Conservation (phyloP, 2,329 filamentous ascomycete species). For the Camillea tinctor region DNA sequence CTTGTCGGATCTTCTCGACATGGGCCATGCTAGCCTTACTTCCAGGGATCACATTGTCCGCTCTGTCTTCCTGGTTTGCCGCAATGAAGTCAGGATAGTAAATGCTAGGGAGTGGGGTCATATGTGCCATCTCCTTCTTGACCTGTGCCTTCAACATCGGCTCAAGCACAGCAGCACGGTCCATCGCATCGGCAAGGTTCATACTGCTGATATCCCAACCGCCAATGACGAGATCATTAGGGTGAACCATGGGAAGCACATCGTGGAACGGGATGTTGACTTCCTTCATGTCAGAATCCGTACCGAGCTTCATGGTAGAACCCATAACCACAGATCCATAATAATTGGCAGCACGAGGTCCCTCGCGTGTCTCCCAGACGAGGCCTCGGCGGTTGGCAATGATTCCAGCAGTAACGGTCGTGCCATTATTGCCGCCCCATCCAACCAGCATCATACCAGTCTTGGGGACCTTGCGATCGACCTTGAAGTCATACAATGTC, state of each 20-base stretch:
- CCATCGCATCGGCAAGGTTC: slow-evolving; percentile 90
- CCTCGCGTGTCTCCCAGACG: slow-evolving; percentile 92
- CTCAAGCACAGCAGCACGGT: slow-evolving; percentile 91
- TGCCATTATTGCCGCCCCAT: slow-evolving; percentile 97
- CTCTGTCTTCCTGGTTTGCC: slow-evolving; percentile 94
- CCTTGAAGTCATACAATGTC: slow-evolving; percentile 95
- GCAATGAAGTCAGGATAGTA: slow-evolving; percentile 99
- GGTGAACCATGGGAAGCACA: slow-evolving; percentile 93
- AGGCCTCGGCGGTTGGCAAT: slow-evolving; percentile 88
- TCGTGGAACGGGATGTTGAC: slow-evolving; percentile 96
- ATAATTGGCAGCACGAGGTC: slow-evolving; percentile 84
- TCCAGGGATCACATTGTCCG: slow-evolving; percentile 84
- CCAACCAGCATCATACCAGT: slow-evolving; percentile 97
- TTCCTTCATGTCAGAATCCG: slow-evolving; percentile 77
- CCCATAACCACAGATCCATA: slow-evolving; percentile 97
- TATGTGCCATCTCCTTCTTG: slow-evolving; percentile 85
- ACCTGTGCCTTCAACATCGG: slow-evolving; percentile 89
- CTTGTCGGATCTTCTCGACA: slow-evolving; percentile 87
- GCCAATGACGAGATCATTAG: slow-evolving; percentile 90
- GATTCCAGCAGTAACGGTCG: slow-evolving; percentile 95
- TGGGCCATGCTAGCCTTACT: slow-evolving; percentile 82
- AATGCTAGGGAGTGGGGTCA: slow-evolving; percentile 88
- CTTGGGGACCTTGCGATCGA: slow-evolving; percentile 89
- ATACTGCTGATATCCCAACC: slow-evolving; percentile 96
- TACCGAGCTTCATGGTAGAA: slow-evolving; percentile 95